A percentile compares a stretch with the other conserved stretches of the same genome.
These are phyloP conservation scores for Termitomyces sp. DNA, from an alignment of 768 basidiomycete species.

Conservation along the genomic window DNA sequence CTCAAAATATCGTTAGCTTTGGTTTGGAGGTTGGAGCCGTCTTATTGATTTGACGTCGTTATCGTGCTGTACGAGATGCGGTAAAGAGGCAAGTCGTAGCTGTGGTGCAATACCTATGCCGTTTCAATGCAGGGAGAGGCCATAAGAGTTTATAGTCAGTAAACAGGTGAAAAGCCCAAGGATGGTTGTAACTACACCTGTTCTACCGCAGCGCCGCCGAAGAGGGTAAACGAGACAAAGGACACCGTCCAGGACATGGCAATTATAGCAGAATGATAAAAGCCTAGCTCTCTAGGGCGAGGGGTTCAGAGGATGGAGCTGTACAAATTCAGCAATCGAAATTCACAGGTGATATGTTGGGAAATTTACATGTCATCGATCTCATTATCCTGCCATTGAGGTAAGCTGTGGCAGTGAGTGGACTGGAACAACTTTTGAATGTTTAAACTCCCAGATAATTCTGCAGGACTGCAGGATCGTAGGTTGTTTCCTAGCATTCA, in stretches of 20 bases:
- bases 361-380: background rate
- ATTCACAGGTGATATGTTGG: background rate
- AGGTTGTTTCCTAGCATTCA: background rate
- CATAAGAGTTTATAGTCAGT: background rate
- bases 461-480: background rate
- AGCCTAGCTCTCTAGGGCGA: background rate
- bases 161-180: background rate
- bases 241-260: background rate
- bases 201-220: background rate
- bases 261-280: background rate
- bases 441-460: background rate
- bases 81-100: background rate
- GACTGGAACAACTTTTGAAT: background rate
- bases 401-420: no score
- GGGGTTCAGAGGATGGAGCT: background rate
- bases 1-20: no score
- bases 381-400: background rate
- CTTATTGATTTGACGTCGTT: background rate
- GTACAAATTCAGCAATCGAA: background rate
- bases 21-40: background rate
- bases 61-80: background rate
- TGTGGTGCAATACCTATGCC: background rate
- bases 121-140: background rate
- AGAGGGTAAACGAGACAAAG: background rate
- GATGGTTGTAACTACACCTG: background rate